Evolutionary conservation across 495 filamentous ascomycete genomes (phyloP).

Genomic region (Aspergillus biplanus): DNA sequence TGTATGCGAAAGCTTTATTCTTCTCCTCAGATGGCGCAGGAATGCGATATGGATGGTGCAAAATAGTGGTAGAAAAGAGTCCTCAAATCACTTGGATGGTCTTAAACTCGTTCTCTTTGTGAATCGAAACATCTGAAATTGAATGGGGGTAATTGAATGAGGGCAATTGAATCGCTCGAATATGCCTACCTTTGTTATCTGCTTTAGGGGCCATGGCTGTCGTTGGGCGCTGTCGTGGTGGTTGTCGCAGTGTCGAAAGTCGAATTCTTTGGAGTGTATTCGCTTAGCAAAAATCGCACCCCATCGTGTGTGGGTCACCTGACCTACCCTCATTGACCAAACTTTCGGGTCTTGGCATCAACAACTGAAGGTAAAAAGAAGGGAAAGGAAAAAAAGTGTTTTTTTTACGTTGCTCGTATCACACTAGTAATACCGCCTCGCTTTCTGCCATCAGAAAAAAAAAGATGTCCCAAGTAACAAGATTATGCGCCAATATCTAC

Average conservation of each 20-base stretch:
- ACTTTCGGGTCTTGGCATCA: conserved; percentile 26
- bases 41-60: not conserved
- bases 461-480: not conserved
- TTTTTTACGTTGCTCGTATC: conserved; percentile 1
- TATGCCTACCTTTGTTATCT: conserved; percentile 64
- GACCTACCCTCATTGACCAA: conserved; percentile 29
- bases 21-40: not conserved
- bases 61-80: not conserved
- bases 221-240: conserved; percentile 56
- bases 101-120: conserved; percentile 14
- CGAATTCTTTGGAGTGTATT: conserved; percentile 49
- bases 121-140: conserved; percentile 14
- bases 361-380: not conserved
- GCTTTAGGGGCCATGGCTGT: conserved; percentile 75
- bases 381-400: not conserved
- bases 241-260: conserved; percentile 48
- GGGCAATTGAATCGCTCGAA: conserved; percentile 24
- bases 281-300: conserved; percentile 53
- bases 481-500: not conserved
- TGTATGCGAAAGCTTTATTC: not conserved
- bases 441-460: not conserved
- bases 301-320: conserved; percentile 53
- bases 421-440: not conserved
- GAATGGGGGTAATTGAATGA: conserved; percentile 30
- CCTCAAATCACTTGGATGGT: conserved; percentile 7